These are phyloP conservation scores for Alliaria petiolata DNA, from an alignment of 345 rosid species.

Conservation along the genomic window DNA sequence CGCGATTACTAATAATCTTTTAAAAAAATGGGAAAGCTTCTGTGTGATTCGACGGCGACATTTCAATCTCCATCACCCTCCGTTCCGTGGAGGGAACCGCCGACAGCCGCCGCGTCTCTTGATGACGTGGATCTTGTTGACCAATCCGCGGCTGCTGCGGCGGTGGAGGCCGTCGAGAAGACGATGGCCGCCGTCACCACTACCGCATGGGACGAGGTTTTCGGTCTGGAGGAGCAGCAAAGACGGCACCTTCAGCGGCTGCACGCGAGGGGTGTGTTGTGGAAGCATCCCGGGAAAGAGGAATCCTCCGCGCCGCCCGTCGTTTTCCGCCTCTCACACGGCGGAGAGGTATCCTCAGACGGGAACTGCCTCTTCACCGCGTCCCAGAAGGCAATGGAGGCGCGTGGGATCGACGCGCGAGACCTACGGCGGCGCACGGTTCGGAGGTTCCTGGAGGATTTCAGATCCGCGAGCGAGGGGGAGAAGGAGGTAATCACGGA, in stretches of 20 bases:
- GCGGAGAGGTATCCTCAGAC: slow-evolving; percentile 92
- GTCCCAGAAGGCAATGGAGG: slow-evolving; percentile 72
- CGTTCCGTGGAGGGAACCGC: slow-evolving; percentile 54
- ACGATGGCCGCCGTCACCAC: slow-evolving; percentile 1
- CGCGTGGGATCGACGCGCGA: slow-evolving; percentile 73
- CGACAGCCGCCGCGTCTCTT: slow-evolving; percentile 34
- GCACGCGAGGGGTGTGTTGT: slow-evolving; percentile 74
- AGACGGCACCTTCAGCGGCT: slow-evolving; percentile 70
- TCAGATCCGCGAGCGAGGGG: slow-evolving; percentile 53
- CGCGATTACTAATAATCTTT: neutral
- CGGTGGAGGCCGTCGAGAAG: slow-evolving; percentile 57
- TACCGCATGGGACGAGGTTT: slow-evolving; percentile 72
- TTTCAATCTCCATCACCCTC: slow-evolving; percentile 63
- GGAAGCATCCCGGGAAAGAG: slow-evolving; percentile 67
- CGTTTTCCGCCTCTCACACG: slow-evolving; percentile 79
- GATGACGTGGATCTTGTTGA: slow-evolving; percentile 55
- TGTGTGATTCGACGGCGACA: slow-evolving; percentile 74
- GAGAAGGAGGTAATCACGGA: slow-evolving; percentile 47
- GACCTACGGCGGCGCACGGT: slow-evolving; percentile 69
- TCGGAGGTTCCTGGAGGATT: slow-evolving; percentile 61
- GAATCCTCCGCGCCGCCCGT: slow-evolving; percentile 54
- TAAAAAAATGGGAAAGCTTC: slow-evolving; percentile 67
- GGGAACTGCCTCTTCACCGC: slow-evolving; percentile 99
- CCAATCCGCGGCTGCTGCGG: slow-evolving; percentile 40
- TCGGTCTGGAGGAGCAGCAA: slow-evolving; percentile 88